phyloP scores from a whole-genome alignment of 208 protist species.

The Jaenimonas drosophilae region DNA sequence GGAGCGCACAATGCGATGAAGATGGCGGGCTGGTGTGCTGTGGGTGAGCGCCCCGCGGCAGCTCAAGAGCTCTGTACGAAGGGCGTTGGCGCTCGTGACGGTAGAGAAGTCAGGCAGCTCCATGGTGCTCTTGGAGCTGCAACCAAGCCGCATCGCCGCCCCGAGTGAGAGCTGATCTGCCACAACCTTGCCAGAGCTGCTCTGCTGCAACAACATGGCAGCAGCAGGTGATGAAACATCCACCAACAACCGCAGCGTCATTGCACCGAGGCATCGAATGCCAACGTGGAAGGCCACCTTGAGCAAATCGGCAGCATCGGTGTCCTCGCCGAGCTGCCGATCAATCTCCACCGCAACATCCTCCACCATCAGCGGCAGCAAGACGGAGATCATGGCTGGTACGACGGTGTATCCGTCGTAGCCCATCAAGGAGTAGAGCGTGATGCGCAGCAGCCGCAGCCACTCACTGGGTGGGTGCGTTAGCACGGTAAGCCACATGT shows the following conservation, averaged over 20 bases:
- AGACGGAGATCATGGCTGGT: not conserved
- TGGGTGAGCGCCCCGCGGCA: not conserved
- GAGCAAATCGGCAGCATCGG: not conserved
- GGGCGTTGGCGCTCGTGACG: not conserved
- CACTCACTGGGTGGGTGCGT: conserved; percentile 2
- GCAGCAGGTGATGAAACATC: not conserved
- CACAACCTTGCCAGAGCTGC: not conserved
- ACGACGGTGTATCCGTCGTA: conserved; percentile 4
- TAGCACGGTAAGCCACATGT: conserved; percentile 3
- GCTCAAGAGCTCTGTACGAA: not conserved
- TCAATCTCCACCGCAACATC: not conserved
- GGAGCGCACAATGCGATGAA: not conserved
- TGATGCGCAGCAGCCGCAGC: conserved; percentile 3
- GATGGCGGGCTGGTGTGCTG: not conserved
- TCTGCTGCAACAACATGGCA: not conserved
- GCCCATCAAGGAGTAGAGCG: conserved; percentile 5
- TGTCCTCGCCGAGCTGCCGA: not conserved
- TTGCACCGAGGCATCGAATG: not conserved
- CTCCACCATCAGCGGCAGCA: not conserved
- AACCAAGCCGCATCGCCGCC: too few species aligned
- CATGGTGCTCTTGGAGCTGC: too few species aligned
- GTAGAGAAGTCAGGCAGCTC: not conserved
- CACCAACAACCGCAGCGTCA: not conserved
- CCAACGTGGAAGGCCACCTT: not conserved
- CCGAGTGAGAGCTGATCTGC: not conserved